Evolutionary conservation across 352 stramenopile species (phyloP), one percentile per base, ranked within the genome.

Genomic region (Phytopythium chamaehyphon): DNA sequence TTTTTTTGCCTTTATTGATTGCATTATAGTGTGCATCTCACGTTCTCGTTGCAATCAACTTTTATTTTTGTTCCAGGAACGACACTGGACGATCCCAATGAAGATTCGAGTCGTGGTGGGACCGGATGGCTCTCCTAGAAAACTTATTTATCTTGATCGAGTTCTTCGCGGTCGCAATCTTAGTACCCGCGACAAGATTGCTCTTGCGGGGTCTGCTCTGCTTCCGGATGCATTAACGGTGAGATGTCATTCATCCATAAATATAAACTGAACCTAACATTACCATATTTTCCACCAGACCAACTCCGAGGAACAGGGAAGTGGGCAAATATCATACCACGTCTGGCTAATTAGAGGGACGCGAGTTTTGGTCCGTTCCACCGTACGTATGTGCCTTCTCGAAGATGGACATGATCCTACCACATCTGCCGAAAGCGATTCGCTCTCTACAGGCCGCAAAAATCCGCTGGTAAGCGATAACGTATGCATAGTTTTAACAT

Each of bases 81-180:
- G 21, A 36, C 55, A 53, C 11, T 90, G 75, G 77, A 59, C 66
- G 3, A 68, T 90, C 23, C 73, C 76, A 2, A 65, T 89, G 28
- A 88, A 88, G 54, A 83, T 51, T 38, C 66, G 76, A 45, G 46
- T 67, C 6, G 67, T 67, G 9, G 61, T 82, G 22, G 44, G 64
- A 7, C 50, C 55, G 24, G 33, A 51, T 16, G 61, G 59, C 1
- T 57, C 51, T 15, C 31, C 57, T 1, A 79, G 73, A 38, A 76
- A 82, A 15, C 68, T 76, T 19, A 54, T 90, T 14, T 88, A 72
- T 55, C 55, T 93, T 31, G 83, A 93, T 40, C 64, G 66, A 8
- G 55, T 67, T 10, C 54, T 83, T 16, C 63, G 62, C 11, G 48
- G 60, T 35, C 55, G 53, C 35, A 51, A 23, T 2, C 50, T 73